A percentile compares a stretch with the other conserved stretches of the same genome.
phyloP scores from a whole-genome alignment of 306 rosid species.

The Prunus mira region DNA sequence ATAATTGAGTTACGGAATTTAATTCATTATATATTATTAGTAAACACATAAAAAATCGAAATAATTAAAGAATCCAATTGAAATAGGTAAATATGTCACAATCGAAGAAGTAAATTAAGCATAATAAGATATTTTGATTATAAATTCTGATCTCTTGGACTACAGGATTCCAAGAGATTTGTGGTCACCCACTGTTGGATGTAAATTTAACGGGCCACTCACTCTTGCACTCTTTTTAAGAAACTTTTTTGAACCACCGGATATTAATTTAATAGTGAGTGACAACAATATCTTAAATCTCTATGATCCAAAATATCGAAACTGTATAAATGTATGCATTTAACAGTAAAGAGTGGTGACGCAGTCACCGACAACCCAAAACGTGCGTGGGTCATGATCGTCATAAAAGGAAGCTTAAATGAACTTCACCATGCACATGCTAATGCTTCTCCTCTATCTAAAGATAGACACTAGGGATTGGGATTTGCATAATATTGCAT shows the following conservation, averaged over 20 bases:
- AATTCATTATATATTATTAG: no score
- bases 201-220: no score
- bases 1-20: no score
- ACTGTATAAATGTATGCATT: neutral
- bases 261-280: no score
- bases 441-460: neutral
- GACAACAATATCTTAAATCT: fast-evolving
- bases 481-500: neutral
- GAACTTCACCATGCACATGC: neutral
- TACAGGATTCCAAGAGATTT: no score
- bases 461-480: neutral
- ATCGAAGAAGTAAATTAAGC: no score
- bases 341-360: neutral
- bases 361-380: constrained; percentile 20
- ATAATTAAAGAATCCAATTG: no score
- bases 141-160: no score
- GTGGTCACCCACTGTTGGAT: fast-evolving
- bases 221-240: no score
- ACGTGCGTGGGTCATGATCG: constrained; percentile 9
- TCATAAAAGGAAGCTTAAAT: constrained; percentile 2
- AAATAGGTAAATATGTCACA: no score
- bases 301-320: fast-evolving
- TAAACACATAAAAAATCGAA: no score
- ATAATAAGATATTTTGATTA: neutral
- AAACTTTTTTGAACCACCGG: no score